These are phyloP conservation scores for Paecilomyces formosus DNA, from an alignment of 2,329 filamentous ascomycete genomes.

Conservation along the genomic window DNA sequence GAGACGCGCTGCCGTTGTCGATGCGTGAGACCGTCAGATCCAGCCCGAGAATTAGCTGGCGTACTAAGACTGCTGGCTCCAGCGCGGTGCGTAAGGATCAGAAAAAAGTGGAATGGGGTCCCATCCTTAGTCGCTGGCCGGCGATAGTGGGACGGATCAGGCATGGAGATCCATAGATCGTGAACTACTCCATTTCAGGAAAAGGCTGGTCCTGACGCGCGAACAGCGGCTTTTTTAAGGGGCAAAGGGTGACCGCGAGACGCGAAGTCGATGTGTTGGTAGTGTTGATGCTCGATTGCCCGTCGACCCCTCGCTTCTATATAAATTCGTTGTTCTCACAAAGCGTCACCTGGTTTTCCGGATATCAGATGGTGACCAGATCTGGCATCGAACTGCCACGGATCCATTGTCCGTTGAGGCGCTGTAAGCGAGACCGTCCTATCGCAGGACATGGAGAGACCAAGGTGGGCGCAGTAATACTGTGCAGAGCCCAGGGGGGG, in stretches of 20 bases:
- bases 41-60: background rate
- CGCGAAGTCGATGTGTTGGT: background rate
- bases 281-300: no score
- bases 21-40: constrained; percentile 1
- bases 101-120: background rate
- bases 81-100: background rate
- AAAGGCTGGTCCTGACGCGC: constrained; percentile 5
- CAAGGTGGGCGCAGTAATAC: background rate
- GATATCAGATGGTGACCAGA: background rate
- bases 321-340: background rate
- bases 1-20: background rate
- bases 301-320: background rate
- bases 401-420: background rate
- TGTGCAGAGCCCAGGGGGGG: background rate
- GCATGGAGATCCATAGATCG: constrained; percentile 15
- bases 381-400: background rate
- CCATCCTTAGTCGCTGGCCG: background rate
- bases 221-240: constrained; percentile 1
- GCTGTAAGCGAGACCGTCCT: background rate
- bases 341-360: background rate
- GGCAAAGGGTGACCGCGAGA: background rate
- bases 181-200: constrained; percentile 12
- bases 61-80: background rate
- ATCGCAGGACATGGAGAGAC: background rate
- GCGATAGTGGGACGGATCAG: constrained; percentile 4